These are phyloP conservation scores for Dryas drummondii DNA, from an alignment of 306 rosid genomes.

Conservation along the genomic window DNA sequence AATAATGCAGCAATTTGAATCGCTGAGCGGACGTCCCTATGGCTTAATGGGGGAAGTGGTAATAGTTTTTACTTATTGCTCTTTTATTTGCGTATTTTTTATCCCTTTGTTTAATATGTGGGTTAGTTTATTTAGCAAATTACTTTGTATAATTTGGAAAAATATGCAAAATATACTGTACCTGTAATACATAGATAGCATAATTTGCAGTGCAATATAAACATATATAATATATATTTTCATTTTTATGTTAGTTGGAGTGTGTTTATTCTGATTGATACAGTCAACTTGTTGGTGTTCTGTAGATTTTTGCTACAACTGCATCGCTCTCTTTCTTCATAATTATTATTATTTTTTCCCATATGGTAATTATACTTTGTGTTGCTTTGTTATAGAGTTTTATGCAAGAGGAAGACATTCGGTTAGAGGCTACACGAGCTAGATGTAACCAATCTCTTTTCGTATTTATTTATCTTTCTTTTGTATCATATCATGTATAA, in stretches of 20 bases:
- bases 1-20: conserved; percentile 55
- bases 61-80: conserved; percentile 17
- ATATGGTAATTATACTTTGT: conserved; percentile 9
- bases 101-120: no score
- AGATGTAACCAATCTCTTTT: conserved; percentile 48
- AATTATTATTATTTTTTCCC: not conserved
- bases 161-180: no score
- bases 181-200: no score
- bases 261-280: not conserved
- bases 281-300: not conserved
- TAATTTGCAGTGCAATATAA: not conserved
- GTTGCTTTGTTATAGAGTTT: conserved; percentile 47
- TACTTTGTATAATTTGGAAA: no score
- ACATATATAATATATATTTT: not conserved
- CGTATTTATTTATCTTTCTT: conserved; percentile 20
- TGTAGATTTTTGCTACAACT: no score
- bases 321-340: no score
- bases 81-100: not conserved
- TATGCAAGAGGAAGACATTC: conserved; percentile 72
- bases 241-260: not conserved
- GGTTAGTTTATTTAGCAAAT: no score
- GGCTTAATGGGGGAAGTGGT: conserved; percentile 58
- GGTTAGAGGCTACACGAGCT: conserved; percentile 73
- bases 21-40: conserved; percentile 39
- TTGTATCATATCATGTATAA: not conserved